phyloP scores from a whole-genome alignment of 164 flowering plant species.

The Dillenia suffruticosa region DNA sequence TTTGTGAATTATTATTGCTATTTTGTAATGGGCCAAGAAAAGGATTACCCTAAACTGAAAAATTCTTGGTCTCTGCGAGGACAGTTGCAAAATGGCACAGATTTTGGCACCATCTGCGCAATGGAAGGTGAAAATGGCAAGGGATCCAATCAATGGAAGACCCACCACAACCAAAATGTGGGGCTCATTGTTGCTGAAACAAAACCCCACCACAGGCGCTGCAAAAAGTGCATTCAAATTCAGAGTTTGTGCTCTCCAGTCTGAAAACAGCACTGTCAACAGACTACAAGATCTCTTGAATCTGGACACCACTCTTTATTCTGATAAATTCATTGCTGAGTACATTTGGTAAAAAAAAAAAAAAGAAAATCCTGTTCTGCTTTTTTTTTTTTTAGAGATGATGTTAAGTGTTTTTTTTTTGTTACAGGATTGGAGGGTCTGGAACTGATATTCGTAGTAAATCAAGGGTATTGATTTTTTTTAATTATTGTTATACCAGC shows the following conservation, averaged over 20 bases:
- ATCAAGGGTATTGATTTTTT: constrained; percentile 40
- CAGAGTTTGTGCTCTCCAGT: constrained; percentile 32
- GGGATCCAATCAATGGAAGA: constrained; percentile 21
- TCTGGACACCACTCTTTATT: constrained; percentile 53
- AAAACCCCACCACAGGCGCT: constrained; percentile 28
- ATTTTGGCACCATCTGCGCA: constrained; percentile 53
- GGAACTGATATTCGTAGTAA: constrained; percentile 59
- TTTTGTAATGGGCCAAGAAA: too few relatives aligned
- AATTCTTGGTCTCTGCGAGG: too few relatives aligned
- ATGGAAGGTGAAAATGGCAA: constrained; percentile 45
- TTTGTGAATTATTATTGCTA: too few relatives aligned
- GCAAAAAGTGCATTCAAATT: constrained; percentile 30
- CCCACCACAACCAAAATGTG: constrained; percentile 35
- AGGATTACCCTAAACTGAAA: too few relatives aligned
- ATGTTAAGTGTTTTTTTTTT: not conserved
- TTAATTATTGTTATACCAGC: too few relatives aligned
- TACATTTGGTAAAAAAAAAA: constrained; percentile 43
- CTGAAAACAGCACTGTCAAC: constrained; percentile 43
- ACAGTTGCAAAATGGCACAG: constrained; percentile 42
- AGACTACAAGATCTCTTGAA: constrained; percentile 50
- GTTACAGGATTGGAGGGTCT: constrained; percentile 59
- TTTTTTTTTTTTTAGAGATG: too few relatives aligned
- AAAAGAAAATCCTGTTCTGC: too few relatives aligned
- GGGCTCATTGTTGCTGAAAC: constrained; percentile 40
- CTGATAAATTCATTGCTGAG: constrained; percentile 66